A percentile compares a stretch with the other conserved stretches of the same genome.
phyloP scores from a whole-genome alignment of 139 green algal genomes.

The Micractinium sp. region DNA sequence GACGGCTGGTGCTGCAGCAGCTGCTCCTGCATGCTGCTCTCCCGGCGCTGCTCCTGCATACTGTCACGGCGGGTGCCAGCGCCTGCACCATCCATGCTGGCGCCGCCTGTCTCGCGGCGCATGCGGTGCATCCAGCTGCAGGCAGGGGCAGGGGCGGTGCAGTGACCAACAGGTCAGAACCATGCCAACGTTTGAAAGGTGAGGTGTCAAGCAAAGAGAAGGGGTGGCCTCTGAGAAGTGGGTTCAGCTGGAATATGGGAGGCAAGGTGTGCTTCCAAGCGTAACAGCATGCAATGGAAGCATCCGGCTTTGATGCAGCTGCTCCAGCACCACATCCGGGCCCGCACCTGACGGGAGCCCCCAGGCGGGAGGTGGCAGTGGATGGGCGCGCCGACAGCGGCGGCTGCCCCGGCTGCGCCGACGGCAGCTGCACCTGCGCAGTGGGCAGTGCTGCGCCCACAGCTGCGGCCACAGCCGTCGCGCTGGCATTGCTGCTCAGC shows the following conservation, averaged over 20 bases:
- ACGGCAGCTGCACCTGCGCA: neutral
- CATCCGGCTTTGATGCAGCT: no score
- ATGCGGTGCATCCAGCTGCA: constrained; percentile 22
- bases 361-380: constrained; percentile 1
- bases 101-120: neutral
- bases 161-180: neutral
- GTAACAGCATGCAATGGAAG: neutral
- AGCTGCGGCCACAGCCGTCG: neutral
- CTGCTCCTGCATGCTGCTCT: neutral
- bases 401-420: neutral
- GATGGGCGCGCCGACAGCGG: neutral
- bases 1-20: neutral
- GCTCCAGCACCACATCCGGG: neutral
- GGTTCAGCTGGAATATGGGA: neutral
- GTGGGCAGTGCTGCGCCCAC: neutral
- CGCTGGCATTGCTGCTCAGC: neutral
- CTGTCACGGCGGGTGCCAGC: neutral
- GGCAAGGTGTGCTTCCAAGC: neutral
- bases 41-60: neutral
- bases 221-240: no score
- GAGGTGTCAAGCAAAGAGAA: no score
- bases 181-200: neutral
- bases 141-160: neutral
- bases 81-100: neutral
- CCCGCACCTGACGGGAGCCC: neutral